Evolutionary conservation across 192 early-diverging fungal genomes (phyloP).

Genomic region (Coemansia sp.): DNA sequence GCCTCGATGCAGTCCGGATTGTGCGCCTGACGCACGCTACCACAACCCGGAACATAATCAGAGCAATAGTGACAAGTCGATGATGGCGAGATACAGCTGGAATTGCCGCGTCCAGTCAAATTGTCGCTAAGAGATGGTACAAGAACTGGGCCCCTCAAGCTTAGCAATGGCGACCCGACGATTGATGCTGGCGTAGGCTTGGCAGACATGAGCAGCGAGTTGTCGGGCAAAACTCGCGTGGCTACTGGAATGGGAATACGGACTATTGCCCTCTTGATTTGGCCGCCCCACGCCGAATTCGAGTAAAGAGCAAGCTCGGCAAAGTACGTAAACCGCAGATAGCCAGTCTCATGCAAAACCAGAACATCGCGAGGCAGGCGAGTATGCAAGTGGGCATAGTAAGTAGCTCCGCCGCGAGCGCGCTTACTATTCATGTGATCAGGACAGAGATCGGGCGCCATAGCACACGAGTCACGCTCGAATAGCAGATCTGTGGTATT

Average conservation of each 20-base stretch:
- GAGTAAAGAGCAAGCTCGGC: conserved; percentile 22
- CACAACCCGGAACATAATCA: not conserved
- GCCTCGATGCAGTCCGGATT: not conserved
- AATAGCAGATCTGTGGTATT: conserved; percentile 21
- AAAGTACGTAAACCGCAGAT: conserved; percentile 32
- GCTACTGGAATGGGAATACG: conserved; percentile 36
- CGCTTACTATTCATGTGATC: conserved; percentile 24
- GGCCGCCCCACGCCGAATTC: conserved; percentile 34
- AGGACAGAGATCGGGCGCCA: conserved; percentile 22
- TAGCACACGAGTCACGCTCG: conserved; percentile 34
- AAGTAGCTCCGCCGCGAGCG: conserved; percentile 16
- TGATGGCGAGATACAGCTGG: not conserved
- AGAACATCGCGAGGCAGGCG: conserved; percentile 14
- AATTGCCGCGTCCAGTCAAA: not conserved
- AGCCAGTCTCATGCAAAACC: conserved; percentile 38
- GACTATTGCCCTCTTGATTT: conserved; percentile 10
- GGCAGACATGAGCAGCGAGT: not conserved
- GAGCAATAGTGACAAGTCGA: not conserved
- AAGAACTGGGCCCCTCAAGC: not conserved
- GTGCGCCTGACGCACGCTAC: not conserved
- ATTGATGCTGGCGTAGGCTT: not conserved
- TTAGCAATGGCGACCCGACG: not conserved
- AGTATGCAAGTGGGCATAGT: conserved; percentile 28
- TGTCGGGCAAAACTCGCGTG: conserved; percentile 24
- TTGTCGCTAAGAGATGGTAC: not conserved